These are phyloP conservation scores for Colletotrichum euphorbiae DNA, from an alignment of 2,329 filamentous ascomycete genomes.

Conservation along the genomic window DNA sequence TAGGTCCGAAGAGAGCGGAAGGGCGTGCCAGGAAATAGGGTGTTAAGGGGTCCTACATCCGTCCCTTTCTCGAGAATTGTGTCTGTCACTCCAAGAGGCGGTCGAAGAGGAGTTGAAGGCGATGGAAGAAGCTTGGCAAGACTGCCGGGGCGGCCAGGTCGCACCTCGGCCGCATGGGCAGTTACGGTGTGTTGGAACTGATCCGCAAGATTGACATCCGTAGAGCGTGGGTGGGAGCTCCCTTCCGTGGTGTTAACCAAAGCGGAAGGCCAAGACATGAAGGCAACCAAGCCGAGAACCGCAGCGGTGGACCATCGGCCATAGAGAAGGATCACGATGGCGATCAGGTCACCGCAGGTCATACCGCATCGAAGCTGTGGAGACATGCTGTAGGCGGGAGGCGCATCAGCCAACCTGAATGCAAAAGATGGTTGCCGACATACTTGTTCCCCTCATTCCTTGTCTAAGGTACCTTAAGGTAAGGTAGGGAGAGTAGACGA, in stretches of 20 bases:
- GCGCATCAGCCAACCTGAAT: neutral
- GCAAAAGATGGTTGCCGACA: slow-evolving; percentile 9
- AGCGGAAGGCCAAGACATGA: neutral
- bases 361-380: neutral
- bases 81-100: slow-evolving; percentile 2
- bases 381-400: neutral
- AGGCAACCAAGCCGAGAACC: slow-evolving; percentile 18
- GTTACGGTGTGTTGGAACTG: slow-evolving; percentile 25
- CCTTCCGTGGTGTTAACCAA: slow-evolving; percentile 1
- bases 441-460: slow-evolving; percentile 9
- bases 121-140: slow-evolving; percentile 32
- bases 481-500: neutral
- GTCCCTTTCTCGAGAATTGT: neutral
- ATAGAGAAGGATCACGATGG: slow-evolving; percentile 12
- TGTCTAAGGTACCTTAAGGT: neutral
- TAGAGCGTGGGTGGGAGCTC: neutral
- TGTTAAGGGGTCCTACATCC: neutral
- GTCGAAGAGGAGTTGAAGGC: slow-evolving; percentile 16
- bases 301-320: slow-evolving; percentile 6
- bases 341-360: slow-evolving; percentile 7
- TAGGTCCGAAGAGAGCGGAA: slow-evolving; percentile 2
- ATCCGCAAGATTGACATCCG: neutral
- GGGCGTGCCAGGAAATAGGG: neutral
- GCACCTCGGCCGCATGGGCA: slow-evolving; percentile 34
- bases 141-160: slow-evolving; percentile 37